Base-by-base conservation (phyloP, 2,329 filamentous ascomycete genomes). In the Fusarium sp. region DNA sequence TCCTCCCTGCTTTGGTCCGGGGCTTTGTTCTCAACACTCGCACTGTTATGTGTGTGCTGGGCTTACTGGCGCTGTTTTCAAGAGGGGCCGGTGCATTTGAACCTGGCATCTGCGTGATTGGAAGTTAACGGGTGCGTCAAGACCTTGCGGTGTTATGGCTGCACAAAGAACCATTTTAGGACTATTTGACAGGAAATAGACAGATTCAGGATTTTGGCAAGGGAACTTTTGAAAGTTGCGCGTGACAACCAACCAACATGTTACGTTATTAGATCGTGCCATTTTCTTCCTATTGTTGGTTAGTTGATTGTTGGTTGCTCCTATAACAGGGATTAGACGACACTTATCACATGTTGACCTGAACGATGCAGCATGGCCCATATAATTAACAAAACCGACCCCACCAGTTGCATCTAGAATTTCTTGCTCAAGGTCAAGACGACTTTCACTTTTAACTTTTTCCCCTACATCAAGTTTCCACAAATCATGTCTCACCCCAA, bases 371-470 rank as follows among this genome's bases (percentile, higher is more conserved):
- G 35, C 3, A 28, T n/a, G 15, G 24, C 36, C 20, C 4, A 18
- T 3, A 42, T 24, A 12, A 10, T 41, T 20, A 7, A 39, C n/a
- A 55, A 39, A 11, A 6, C 14, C 20, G 3, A 20, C 6, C 2
- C 24, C 24, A 7, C 35, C 10, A 9, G 20, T 5, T 17, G 2
- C 20, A 13, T 38, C 36, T 20, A 14, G 8, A 24, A 3, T 11
- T 7, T 49, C 22, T 9, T 9, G 13, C 3, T 28, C 24, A 17
- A 13, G 3, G 1, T 15, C 4, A 24, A 35, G 4, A 15, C n/a
- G 1, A 1, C 4, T 26, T 0, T 28, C 1, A 4, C 24, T n/a
- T n/a, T 4, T 7, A 18, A 20, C 11, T 15, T 56, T 26, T 8
- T 13, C 20, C 15, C 17, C 11, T 3, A 7, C 36, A 31, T 1